Evolutionary conservation across 148 eudicot genomes (phyloP).

Genomic region (Rhododendron molle): DNA sequence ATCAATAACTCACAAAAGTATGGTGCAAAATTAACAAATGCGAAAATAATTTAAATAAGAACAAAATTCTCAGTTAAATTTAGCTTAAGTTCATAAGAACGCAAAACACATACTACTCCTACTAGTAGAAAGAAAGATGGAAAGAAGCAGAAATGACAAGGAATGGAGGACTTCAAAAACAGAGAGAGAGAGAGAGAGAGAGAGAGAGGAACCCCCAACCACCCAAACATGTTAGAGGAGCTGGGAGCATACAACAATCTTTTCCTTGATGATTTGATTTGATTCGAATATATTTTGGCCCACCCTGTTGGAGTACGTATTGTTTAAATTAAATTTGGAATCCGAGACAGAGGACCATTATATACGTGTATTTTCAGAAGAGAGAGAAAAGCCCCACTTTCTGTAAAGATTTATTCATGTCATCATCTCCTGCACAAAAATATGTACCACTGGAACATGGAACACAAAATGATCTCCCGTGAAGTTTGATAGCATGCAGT

Average conservation of each 20-base stretch:
- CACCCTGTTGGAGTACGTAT: background rate
- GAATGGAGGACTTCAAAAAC: background rate
- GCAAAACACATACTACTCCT: too few species aligned
- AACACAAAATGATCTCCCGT: too few species aligned
- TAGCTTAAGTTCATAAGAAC: too few species aligned
- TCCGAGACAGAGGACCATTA: background rate
- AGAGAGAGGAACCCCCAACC: background rate
- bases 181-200: too few species aligned
- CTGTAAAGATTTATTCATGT: background rate
- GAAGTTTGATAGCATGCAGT: too few species aligned
- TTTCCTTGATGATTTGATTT: background rate
- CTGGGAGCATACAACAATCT: background rate
- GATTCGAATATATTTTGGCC: background rate
- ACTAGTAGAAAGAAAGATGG: background rate
- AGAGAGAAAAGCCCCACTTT: background rate
- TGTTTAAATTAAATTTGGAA: background rate
- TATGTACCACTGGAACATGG: background rate
- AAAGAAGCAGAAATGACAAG: background rate
- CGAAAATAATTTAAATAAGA: too few species aligned
- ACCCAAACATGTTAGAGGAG: conserved; percentile 7
- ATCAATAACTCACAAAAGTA: too few species aligned
- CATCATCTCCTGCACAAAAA: background rate
- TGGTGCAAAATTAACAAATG: too few species aligned
- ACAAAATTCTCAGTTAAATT: too few species aligned
- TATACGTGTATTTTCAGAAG: background rate